Evolutionary conservation across 495 filamentous ascomycete species (phyloP), one percentile per base, ranked within the genome.

Genomic region (Pyrenula massariospora): DNA sequence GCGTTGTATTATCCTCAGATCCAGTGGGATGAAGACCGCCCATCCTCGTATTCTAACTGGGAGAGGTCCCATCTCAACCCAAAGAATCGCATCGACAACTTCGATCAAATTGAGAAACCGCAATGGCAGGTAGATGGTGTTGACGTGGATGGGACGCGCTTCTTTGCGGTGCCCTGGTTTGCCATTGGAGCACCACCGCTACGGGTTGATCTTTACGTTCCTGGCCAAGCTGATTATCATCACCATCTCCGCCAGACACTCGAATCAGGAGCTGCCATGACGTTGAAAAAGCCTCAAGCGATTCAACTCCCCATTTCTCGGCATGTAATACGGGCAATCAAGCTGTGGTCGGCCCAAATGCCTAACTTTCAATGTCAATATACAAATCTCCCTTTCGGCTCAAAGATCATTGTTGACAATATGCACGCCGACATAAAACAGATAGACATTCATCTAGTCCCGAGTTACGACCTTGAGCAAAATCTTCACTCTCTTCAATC

Each of bases 71-170:
- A 1, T 1, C 56, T 59, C 2, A 62, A 59, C 52, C 60, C 60
- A 3, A 62, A 62, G 24, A 62, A 62, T 54, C 57, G 60, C 1
- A 50, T 59, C 20, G 57, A 62, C 21, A 62, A 53, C 49, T 52
- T 62, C 10, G 36, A n/a, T n/a, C 24, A 22, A n/a, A 19, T 5
- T 10, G 51, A 48, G 22, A 24, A 52, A 36, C 10, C 21, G 15
- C 12, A 10, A 1, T 62, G 60, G 60, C 24, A 50, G 19, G n/a
- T 62, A 5, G 57, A 62, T 23, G 60, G 60, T 2, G 22, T 48
- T 22, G 49, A 56, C 19, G 48, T 52, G 11, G 57, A 59, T 10
- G 60, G 60, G 3, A 62, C 57, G 11, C 57, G 57, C 0, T 56
- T 62, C 57, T 62, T 54, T 23, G 57, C 54, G 10, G 24, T 59